Percentiles rank a stretch among this genome's conserved stretches.
phyloP scores from a whole-genome alignment of 75 land plant species.

The Picea glauca region DNA sequence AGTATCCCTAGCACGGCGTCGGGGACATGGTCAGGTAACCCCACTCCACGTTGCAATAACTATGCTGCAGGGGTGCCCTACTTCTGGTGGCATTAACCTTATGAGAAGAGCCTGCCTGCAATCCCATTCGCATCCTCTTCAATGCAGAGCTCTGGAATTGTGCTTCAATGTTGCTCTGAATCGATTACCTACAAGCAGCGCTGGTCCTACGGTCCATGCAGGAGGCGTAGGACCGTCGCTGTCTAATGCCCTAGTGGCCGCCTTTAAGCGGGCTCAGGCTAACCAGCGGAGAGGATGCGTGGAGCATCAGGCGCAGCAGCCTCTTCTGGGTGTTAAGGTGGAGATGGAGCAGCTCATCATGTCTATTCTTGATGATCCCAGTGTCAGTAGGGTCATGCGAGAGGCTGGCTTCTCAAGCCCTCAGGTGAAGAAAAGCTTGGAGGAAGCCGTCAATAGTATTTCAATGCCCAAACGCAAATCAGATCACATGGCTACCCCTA shows the following conservation, averaged over 20 bases:
- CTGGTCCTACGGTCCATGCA: not conserved
- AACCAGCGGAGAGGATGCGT: slow-evolving; percentile 88
- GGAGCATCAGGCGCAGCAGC: slow-evolving; percentile 84
- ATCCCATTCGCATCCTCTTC: slow-evolving; percentile 36
- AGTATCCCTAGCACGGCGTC: slow-evolving; percentile 61
- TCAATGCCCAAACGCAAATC: not conserved
- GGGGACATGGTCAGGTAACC: slow-evolving; percentile 89
- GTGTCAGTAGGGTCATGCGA: slow-evolving; percentile 91
- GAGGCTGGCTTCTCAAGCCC: slow-evolving; percentile 95
- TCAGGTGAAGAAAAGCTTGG: slow-evolving; percentile 74
- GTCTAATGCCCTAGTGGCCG: slow-evolving; percentile 92
- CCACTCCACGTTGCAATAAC: slow-evolving; percentile 91
- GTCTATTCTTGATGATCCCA: slow-evolving; percentile 91
- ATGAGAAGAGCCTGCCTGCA: slow-evolving; percentile 46
- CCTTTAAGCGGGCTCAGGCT: slow-evolving; percentile 94
- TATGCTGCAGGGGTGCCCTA: slow-evolving; percentile 23
- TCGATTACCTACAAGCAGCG: slow-evolving; percentile 25
- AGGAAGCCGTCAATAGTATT: slow-evolving; percentile 20
- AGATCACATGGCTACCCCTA: not conserved
- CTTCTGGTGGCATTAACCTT: not conserved
- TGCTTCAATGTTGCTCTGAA: slow-evolving; percentile 66
- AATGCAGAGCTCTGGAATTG: slow-evolving; percentile 60
- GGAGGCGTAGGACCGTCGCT: slow-evolving; percentile 33
- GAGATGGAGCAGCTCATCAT: slow-evolving; percentile 93
- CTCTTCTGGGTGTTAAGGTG: slow-evolving; percentile 79